phyloP scores from a whole-genome alignment of 1,284 basidiomycete genomes.

The Pseudozyma sp. region DNA sequence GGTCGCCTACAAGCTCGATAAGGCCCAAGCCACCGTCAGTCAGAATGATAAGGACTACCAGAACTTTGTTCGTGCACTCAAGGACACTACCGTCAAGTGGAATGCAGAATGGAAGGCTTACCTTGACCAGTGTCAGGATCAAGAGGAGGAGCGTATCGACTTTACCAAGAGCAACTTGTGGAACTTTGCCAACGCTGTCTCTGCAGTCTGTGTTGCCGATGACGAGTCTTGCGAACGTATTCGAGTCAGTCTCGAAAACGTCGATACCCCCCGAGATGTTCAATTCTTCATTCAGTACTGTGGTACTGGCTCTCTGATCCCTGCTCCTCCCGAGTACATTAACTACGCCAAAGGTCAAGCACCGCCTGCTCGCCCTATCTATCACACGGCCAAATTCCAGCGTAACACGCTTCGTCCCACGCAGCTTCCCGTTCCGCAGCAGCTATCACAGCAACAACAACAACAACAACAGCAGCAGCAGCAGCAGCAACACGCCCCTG shows the following conservation, averaged over 20 bases:
- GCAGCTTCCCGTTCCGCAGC: slow-evolving; percentile 42
- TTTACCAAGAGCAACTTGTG: slow-evolving; percentile 95
- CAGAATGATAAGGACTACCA: slow-evolving; percentile 82
- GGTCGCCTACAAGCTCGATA: slow-evolving; percentile 85
- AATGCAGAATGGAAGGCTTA: slow-evolving; percentile 86
- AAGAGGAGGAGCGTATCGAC: slow-evolving; percentile 92
- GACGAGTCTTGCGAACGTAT: slow-evolving; percentile 76
- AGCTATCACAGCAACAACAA: slow-evolving; percentile 20
- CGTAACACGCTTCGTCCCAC: slow-evolving; percentile 58
- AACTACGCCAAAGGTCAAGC: slow-evolving; percentile 66
- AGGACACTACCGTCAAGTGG: slow-evolving; percentile 87
- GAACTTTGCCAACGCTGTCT: slow-evolving; percentile 94
- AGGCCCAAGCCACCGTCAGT: slow-evolving; percentile 87
- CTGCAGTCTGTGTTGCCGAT: slow-evolving; percentile 93
- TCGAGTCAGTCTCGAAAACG: slow-evolving; percentile 64
- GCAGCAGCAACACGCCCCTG: slow-evolving; percentile 7
- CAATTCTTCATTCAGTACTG: slow-evolving; percentile 62
- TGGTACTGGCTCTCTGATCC: slow-evolving; percentile 65
- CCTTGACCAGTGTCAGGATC: slow-evolving; percentile 83
- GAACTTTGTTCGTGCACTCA: slow-evolving; percentile 84
- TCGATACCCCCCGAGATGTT: slow-evolving; percentile 63
- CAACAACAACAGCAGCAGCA: slow-evolving; percentile 19
- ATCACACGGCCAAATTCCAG: slow-evolving; percentile 61
- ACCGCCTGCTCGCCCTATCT: slow-evolving; percentile 52
- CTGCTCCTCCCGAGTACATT: slow-evolving; percentile 67